Evolutionary conservation across 1,284 basidiomycete genomes (phyloP), one percentile per base, ranked within the genome.

Genomic region (Tausonia pullulans): DNA sequence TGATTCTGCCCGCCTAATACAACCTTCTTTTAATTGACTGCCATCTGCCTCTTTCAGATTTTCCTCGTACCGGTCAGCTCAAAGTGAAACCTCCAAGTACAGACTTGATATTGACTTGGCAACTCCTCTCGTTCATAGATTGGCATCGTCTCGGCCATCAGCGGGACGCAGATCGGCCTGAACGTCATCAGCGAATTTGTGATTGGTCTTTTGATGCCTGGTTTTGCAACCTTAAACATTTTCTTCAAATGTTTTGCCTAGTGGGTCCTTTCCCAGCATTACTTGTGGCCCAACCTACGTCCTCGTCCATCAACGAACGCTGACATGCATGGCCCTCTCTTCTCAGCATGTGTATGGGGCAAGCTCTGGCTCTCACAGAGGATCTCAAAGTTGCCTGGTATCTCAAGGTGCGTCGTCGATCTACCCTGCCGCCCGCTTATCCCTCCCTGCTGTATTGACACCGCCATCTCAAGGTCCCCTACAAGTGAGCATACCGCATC

Each of bases 101-200:
- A 27, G 27, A 27, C 27, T 27, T 27, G 27, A 27, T 27, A 27
- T 27, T 27, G 27, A 27, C 27, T 27, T 27, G 27, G 27, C 27
- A 27, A 27, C 27, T 27, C 27, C 27, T 27, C 27, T 27, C 27
- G 27, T 27, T 27, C 27, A 27, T 27, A 27, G 27, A 72, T 76
- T n/a, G 79, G 79, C 0, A 76, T 81, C 58, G 77, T 81, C 61
- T 72, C 78, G 5, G 80, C 80, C 7, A 78, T 80, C 46, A 77
- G 75, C 49, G 79, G 80, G 63, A 80, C 78, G 0, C 73, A 74
- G 7, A 78, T 81, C 44, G 76, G 76, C 0, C 68, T 78, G 71
- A 78, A 78, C 63, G 79, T 80, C 45, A 71, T 80, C 60, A 79
- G 78, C 0, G 79, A 80, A 65, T 78, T 79, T 61, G 75, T 79